Conservation (phyloP, 1,284 basidiomycete genomes). For the Malassezia yamatoensis region DNA sequence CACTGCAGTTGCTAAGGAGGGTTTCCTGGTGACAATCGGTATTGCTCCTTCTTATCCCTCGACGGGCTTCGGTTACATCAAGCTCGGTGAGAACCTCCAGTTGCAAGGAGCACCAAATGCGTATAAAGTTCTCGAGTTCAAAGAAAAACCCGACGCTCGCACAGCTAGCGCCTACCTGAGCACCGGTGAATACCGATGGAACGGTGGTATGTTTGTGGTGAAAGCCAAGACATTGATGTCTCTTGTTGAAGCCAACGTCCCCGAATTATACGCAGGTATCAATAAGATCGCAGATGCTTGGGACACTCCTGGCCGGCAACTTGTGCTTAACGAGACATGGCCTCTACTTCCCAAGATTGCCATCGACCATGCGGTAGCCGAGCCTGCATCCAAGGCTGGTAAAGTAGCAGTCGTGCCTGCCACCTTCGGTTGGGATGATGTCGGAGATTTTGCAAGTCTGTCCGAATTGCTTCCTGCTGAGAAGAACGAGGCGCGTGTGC, state of each 20-base stretch:
- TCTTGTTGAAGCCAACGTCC: conserved; percentile 32
- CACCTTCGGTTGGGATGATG: conserved; percentile 48
- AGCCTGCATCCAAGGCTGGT: conserved; percentile 42
- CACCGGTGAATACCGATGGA: conserved; percentile 47
- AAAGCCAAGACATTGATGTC: conserved; percentile 38
- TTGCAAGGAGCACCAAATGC: conserved; percentile 40
- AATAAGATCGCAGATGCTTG: conserved; percentile 35
- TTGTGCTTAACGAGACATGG: conserved; percentile 35
- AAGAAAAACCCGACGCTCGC: conserved; percentile 47
- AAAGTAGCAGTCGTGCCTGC: conserved; percentile 46
- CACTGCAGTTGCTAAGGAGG: conserved; percentile 39
- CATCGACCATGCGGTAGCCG: conserved; percentile 47
- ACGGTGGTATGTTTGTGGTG: conserved; percentile 48
- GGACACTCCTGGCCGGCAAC: conserved; percentile 28
- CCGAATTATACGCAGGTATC: conserved; percentile 39
- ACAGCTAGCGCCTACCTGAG: conserved; percentile 42
- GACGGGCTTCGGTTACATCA: conserved; percentile 48
- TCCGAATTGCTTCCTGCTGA: conserved; percentile 46
- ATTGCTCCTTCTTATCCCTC: conserved; percentile 46
- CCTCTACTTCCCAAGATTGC: conserved; percentile 44
- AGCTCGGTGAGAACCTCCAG: conserved; percentile 39
- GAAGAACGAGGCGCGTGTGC: conserved; percentile 43
- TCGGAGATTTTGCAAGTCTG: conserved; percentile 43
- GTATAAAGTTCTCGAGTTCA: conserved; percentile 43
- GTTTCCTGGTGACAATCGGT: conserved; percentile 47